Conservation (phyloP, 768 basidiomycete species). For the Lepiota subincarnata region DNA sequence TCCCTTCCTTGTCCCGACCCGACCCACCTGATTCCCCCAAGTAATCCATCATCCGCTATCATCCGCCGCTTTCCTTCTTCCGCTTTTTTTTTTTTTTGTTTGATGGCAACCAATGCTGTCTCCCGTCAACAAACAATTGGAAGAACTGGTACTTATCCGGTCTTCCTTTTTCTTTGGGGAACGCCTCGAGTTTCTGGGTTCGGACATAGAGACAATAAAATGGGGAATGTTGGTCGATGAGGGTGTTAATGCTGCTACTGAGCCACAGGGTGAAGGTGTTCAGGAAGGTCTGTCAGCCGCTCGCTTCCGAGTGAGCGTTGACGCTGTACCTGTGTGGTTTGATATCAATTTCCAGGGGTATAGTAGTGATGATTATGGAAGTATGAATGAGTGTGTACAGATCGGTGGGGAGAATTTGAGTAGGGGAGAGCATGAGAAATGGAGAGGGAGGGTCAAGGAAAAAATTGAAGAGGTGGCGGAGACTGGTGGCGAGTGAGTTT, state of each 20-base stretch:
- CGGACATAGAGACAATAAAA: slow-evolving; percentile 2
- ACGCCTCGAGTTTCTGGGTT: slow-evolving; percentile 37
- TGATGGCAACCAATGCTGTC: not conserved
- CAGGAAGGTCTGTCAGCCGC: slow-evolving; percentile 11
- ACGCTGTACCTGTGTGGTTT: slow-evolving; percentile 4
- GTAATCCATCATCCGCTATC: too few relatives aligned
- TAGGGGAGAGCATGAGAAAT: slow-evolving; percentile 45
- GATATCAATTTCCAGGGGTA: slow-evolving; percentile 12
- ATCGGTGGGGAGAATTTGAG: slow-evolving; percentile 45
- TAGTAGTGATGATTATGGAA: slow-evolving; percentile 6
- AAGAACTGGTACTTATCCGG: slow-evolving; percentile 58
- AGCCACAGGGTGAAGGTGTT: not conserved
- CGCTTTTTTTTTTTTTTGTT: too few relatives aligned
- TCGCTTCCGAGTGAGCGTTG: slow-evolving; percentile 10
- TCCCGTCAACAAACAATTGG: slow-evolving; percentile 20
- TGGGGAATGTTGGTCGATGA: slow-evolving; percentile 7
- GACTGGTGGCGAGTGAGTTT: slow-evolving; percentile 28
- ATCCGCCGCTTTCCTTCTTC: too few relatives aligned
- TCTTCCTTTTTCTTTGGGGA: slow-evolving; percentile 65
- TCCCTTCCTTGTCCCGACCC: too few relatives aligned
- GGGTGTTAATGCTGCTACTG: not conserved
- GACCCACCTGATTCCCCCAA: too few relatives aligned
- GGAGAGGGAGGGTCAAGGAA: slow-evolving; percentile 39
- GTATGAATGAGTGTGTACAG: slow-evolving; percentile 10
- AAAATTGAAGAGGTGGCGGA: slow-evolving; percentile 31